These are phyloP conservation scores for Dionaea muscipula DNA, from an alignment of 179 eudicot species.

Conservation along the genomic window DNA sequence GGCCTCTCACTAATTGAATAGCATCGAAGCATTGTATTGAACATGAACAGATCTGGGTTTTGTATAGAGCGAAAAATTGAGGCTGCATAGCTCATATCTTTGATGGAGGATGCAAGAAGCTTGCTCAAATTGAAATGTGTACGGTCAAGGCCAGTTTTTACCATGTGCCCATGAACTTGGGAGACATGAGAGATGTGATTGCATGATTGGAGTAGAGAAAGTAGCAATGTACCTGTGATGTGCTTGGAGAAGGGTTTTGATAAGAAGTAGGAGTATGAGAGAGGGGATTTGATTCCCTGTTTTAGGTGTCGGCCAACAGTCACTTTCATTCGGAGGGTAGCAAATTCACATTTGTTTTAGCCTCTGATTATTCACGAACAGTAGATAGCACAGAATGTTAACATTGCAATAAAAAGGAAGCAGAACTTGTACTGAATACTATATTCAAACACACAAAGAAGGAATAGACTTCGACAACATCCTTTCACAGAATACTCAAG, in stretches of 20 bases:
- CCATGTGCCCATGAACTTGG: constrained; percentile 23
- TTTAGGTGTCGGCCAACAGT: constrained; percentile 1
- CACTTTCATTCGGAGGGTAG: background rate
- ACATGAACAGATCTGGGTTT: constrained; percentile 31
- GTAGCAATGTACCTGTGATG: constrained; percentile 5
- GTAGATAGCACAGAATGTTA: too few species aligned
- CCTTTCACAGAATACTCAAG: too few species aligned
- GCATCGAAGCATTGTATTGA: constrained; percentile 28
- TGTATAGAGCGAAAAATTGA: constrained; percentile 18
- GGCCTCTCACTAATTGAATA: constrained; percentile 22
- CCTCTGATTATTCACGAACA: too few species aligned
- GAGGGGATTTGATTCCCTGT: background rate
- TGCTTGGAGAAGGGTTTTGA: constrained; percentile 1
- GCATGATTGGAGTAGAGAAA: constrained; percentile 14
- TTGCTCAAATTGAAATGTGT: constrained; percentile 23
- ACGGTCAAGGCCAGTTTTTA: constrained; percentile 19
- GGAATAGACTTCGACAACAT: too few species aligned
- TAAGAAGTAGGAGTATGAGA: background rate
- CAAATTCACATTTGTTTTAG: too few species aligned
- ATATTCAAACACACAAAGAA: too few species aligned
- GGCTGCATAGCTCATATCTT: constrained; percentile 18
- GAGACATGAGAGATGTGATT: constrained; percentile 13
- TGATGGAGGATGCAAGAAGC: constrained; percentile 21
- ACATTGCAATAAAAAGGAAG: too few species aligned
- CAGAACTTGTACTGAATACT: too few species aligned